These are phyloP conservation scores for Adansonia digitata DNA, from an alignment of 345 rosid genomes.

Conservation along the genomic window DNA sequence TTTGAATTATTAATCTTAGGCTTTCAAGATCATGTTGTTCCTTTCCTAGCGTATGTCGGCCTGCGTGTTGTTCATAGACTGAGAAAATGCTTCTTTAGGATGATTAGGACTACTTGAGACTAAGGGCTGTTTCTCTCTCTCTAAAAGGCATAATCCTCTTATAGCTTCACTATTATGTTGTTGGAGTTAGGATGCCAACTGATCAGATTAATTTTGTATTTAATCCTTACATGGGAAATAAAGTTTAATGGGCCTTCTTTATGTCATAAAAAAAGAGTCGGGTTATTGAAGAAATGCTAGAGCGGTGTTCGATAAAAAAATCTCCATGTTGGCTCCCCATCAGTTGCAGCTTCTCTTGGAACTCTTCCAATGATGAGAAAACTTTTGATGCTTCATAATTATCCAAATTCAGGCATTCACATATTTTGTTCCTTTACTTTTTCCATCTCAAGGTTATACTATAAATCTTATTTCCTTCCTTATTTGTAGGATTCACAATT, in stretches of 20 bases:
- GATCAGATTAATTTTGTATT: neutral
- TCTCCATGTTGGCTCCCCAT: neutral
- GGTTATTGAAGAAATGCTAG: neutral
- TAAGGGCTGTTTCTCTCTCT: neutral
- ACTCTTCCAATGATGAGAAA: neutral
- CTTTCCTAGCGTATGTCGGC: neutral
- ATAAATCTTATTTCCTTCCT: conserved; percentile 7
- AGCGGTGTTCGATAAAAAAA: neutral
- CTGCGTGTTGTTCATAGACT: neutral
- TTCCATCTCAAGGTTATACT: neutral
- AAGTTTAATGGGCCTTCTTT: neutral
- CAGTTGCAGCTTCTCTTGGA: neutral
- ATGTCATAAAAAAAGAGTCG: neutral
- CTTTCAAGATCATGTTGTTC: neutral
- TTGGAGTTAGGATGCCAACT: neutral
- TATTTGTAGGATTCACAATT: conserved; percentile 53
- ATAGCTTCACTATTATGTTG: neutral
- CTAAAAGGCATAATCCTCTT: neutral
- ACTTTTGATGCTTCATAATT: neutral
- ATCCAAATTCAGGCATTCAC: neutral
- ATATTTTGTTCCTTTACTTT: neutral
- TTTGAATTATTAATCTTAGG: neutral
- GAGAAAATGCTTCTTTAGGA: neutral
- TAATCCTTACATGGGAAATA: neutral
- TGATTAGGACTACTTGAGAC: neutral